Evolutionary conservation across 495 filamentous ascomycete species (phyloP).

Genomic region (Astrocystis sublimbata): DNA sequence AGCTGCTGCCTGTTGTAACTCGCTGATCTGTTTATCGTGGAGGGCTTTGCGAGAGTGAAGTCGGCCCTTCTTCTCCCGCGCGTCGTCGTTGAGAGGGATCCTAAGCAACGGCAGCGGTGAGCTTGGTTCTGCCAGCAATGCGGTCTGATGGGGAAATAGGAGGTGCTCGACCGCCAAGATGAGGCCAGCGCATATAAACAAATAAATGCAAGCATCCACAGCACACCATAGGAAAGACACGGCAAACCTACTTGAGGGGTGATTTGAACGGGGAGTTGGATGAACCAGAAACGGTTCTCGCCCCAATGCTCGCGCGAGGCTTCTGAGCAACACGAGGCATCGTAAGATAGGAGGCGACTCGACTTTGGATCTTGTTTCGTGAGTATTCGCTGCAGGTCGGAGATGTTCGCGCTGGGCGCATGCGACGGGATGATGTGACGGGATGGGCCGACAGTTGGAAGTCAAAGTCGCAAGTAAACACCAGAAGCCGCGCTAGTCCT

Average conservation of each 20-base stretch:
- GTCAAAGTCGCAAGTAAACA: slow-evolving; percentile 34
- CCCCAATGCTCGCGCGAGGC: slow-evolving; percentile 49
- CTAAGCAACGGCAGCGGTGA: slow-evolving; percentile 26
- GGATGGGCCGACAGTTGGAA: slow-evolving; percentile 3
- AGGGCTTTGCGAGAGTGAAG: slow-evolving; percentile 84
- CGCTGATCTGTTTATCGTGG: slow-evolving; percentile 88
- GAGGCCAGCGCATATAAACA: slow-evolving; percentile 11
- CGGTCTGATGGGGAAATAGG: neutral
- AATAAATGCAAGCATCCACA: too few relatives aligned
- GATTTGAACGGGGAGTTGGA: slow-evolving; percentile 64
- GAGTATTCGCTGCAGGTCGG: slow-evolving; percentile 29
- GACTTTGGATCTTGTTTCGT: slow-evolving; percentile 21
- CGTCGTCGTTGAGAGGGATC: slow-evolving; percentile 96
- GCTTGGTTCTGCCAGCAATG: neutral
- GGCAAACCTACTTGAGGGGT: slow-evolving; percentile 63
- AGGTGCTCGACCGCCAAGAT: slow-evolving; percentile 23
- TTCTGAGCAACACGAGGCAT: slow-evolving; percentile 76
- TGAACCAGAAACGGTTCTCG: slow-evolving; percentile 53
- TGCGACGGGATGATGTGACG: too few relatives aligned
- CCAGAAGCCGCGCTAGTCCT: slow-evolving; percentile 22
- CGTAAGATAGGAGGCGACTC: slow-evolving; percentile 28
- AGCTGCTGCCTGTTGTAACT: slow-evolving; percentile 80
- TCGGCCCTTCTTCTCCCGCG: slow-evolving; percentile 84
- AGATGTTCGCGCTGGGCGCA: slow-evolving; percentile 23
- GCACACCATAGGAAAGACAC: too few relatives aligned